phyloP scores from a whole-genome alignment of 2,329 filamentous ascomycete genomes.

The Botrytis paeoniae region DNA sequence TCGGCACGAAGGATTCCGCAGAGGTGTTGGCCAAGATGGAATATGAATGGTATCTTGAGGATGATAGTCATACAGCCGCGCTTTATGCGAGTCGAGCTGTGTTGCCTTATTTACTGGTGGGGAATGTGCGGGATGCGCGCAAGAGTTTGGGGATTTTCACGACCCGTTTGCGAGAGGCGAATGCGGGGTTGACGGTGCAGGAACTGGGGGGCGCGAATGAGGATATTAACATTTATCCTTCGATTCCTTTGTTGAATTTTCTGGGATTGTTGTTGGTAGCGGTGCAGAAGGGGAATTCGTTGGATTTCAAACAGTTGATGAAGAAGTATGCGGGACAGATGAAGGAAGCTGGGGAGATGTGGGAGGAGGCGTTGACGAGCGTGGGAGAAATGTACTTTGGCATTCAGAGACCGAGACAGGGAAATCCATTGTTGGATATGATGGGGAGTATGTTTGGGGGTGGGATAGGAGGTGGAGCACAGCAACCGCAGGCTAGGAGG shows the following conservation, averaged over 20 bases:
- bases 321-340: constrained; percentile 78
- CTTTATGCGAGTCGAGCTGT: constrained; percentile 83
- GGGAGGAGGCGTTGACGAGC: constrained; percentile 79
- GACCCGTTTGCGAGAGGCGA: constrained; percentile 56
- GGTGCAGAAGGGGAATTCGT: constrained; percentile 71
- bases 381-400: constrained; percentile 97
- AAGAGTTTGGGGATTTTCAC: constrained; percentile 74
- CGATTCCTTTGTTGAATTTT: constrained; percentile 93
- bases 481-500: constrained; percentile 39
- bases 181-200: constrained; percentile 65
- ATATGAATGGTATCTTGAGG: constrained; percentile 89
- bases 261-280: constrained; percentile 79
- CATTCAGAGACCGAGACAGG: constrained; percentile 82
- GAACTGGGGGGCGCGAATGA: constrained; percentile 74
- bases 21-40: constrained; percentile 78
- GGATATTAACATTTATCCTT: constrained; percentile 81
- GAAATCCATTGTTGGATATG: constrained; percentile 95
- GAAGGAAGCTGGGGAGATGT: constrained; percentile 69
- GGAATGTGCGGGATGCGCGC: constrained; percentile 87
- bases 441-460: constrained; percentile 94
- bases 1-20: constrained; percentile 86
- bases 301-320: constrained; percentile 78
- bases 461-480: constrained; percentile 50
- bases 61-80: constrained; percentile 83
- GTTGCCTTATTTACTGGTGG: constrained; percentile 84